Conservation (phyloP, 2,329 filamentous ascomycete species). For the Talaromyces amestolkiae region DNA sequence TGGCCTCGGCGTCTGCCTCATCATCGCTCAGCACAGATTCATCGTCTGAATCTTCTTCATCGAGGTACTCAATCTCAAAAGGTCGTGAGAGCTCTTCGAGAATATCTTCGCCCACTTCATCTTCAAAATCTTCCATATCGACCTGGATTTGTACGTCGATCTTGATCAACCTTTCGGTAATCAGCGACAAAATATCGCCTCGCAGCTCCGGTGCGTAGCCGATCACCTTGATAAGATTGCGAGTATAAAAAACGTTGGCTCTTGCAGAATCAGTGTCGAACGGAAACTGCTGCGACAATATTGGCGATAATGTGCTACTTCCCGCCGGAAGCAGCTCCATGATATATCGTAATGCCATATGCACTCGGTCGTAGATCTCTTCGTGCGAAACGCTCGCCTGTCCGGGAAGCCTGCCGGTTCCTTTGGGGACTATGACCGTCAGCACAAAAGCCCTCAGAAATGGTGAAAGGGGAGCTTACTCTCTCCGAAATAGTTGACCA, state of each 20-base stretch:
- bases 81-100: constrained; percentile 50
- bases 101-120: constrained; percentile 72
- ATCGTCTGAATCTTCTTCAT: constrained; percentile 63
- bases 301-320: constrained; percentile 64
- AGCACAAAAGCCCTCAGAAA: not conserved
- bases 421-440: constrained; percentile 50
- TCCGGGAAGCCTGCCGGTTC: constrained; percentile 53
- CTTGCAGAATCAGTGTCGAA: constrained; percentile 72
- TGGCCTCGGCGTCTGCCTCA: constrained; percentile 42
- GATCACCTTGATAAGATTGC: constrained; percentile 75
- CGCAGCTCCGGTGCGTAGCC: constrained; percentile 75
- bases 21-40: constrained; percentile 59
- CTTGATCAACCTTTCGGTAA: constrained; percentile 84
- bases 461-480: constrained; percentile 44
- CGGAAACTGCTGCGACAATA: constrained; percentile 69
- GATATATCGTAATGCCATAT: constrained; percentile 72
- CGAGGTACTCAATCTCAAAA: constrained; percentile 40
- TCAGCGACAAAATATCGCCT: constrained; percentile 75
- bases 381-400: constrained; percentile 60
- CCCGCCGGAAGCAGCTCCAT: constrained; percentile 79
- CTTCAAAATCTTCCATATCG: constrained; percentile 88
- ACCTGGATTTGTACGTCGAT: constrained; percentile 94
- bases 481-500: constrained; percentile 73
- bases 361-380: constrained; percentile 69
- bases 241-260: constrained; percentile 81